Base-by-base conservation (phyloP, 2,329 filamentous ascomycete genomes). In the Penicillium sp. region DNA sequence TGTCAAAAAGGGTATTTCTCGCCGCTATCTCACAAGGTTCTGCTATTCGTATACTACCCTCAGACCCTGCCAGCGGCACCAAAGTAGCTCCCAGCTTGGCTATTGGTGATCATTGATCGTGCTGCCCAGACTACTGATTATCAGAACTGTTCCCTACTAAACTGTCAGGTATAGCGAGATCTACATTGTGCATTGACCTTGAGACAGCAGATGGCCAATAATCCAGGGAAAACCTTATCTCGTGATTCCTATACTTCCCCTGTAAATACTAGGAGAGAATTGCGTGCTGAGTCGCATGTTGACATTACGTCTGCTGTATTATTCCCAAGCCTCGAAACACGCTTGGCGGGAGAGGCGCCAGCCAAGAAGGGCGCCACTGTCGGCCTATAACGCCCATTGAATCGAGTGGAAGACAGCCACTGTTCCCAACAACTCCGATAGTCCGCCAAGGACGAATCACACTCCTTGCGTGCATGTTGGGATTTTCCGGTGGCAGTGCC, bases 301-400 rank as follows among this genome's bases (percentile, higher is more conserved):
- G 19, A 42, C 1, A 7, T 22, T 42, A 53, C 21, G 19, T 5
- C 26, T 46, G 27, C 29, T 31, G 11, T 47, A 45, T 50, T n/a
- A 39, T 42, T 16, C 19, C 16, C 21, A 53, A 52, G 27, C 39
- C 27, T 52, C 37, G 24, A 29, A 50, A 37, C 14, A 27, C 42
- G 49, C 27, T 45, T 59, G 52, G 50, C 64, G 63, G 61, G 58
- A 65, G 61, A 61, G 61, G 64, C 63, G 63, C 50, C 57, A 42
- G 54, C 56, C 48, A 49, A 49, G 52, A 52, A 46, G 10, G 49
- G 55, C 56, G 50, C 57, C 58, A 66, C 56, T 43, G 33, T 56
- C 45, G 46, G 46, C 19, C 33, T 55, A 44, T 46, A 43, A 42
- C 44, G 47, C 56, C 60, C 39, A 57, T 24, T 39, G 31, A 39